These are phyloP conservation scores for Amanita subjunquillea DNA, from an alignment of 768 basidiomycete genomes.

Conservation along the genomic window DNA sequence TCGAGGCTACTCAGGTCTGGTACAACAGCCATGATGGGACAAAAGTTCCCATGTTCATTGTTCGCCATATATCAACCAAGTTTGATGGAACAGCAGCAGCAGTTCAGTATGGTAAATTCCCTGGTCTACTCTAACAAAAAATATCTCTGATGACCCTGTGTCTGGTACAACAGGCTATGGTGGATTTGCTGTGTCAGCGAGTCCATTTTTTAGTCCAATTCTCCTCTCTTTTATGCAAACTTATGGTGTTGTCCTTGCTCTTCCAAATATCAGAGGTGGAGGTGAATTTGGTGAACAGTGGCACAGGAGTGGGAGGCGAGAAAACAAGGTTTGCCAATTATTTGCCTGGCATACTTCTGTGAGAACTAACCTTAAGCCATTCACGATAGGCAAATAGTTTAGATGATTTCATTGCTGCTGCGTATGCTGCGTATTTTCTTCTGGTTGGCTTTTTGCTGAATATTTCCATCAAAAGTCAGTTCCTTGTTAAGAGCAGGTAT, in stretches of 20 bases:
- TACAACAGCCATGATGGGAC: slow-evolving; percentile 72
- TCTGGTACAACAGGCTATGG: slow-evolving; percentile 50
- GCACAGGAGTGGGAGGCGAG: slow-evolving; percentile 35
- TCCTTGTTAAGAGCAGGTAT: slow-evolving; percentile 62
- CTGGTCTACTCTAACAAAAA: background rate
- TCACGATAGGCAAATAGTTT: slow-evolving; percentile 39
- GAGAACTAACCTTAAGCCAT: slow-evolving; percentile 50
- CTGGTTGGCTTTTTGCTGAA: background rate
- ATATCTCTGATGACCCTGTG: background rate
- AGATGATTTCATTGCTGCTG: too few species aligned
- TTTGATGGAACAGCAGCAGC: slow-evolving; percentile 68
- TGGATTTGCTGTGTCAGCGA: slow-evolving; percentile 59
- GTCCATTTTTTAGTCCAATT: too few species aligned
- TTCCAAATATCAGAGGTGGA: too few species aligned
- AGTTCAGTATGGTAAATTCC: slow-evolving; percentile 55
- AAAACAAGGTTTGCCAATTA: slow-evolving; percentile 44
- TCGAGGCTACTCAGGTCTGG: slow-evolving; percentile 59
- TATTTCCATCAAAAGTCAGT: slow-evolving; percentile 33
- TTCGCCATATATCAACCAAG: slow-evolving; percentile 58
- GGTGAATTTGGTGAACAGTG: too few species aligned
- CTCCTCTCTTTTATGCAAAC: too few species aligned
- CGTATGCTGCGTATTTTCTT: slow-evolving; percentile 21
- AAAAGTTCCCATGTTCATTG: slow-evolving; percentile 76
- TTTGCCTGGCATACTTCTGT: slow-evolving; percentile 1
- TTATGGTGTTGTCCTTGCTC: too few species aligned